These are phyloP conservation scores for Hortaea werneckii DNA, from an alignment of 2,329 filamentous ascomycete genomes.

Conservation along the genomic window DNA sequence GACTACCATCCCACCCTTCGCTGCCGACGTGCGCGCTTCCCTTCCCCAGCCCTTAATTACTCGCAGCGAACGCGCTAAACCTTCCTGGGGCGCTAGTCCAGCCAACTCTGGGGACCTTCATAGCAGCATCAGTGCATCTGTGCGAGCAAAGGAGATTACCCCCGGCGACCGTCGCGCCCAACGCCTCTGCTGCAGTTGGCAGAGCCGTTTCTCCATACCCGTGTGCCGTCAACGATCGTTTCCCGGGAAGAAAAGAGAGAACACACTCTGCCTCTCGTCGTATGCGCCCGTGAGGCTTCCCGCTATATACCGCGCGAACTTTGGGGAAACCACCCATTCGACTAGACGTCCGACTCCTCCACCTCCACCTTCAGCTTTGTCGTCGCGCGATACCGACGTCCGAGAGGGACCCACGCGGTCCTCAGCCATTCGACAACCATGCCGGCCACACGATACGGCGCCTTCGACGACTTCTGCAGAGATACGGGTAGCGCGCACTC, in stretches of 20 bases:
- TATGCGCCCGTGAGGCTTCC: neutral
- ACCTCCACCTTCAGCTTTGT: neutral
- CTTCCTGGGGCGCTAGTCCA: neutral
- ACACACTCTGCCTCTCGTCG: neutral
- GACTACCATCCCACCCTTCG: neutral
- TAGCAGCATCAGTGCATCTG: neutral
- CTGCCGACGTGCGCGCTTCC: too few species aligned
- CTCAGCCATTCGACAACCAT: neutral
- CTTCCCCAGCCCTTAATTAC: neutral
- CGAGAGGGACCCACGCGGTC: neutral
- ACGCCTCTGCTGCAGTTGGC: neutral
- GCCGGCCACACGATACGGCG: constrained; percentile 17
- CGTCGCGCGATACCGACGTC: neutral
- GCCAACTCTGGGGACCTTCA: neutral
- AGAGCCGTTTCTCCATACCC: neutral
- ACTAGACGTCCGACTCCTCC: neutral
- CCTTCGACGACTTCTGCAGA: constrained; percentile 38
- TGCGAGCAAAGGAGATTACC: neutral
- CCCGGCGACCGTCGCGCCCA: neutral
- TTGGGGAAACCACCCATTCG: too few species aligned
- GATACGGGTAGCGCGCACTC: constrained; percentile 34
- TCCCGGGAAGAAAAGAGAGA: neutral
- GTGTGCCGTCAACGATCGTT: neutral
- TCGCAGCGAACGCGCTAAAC: neutral
- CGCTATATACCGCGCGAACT: too few species aligned